Percentiles rank a stretch among this genome's conserved stretches.
These are phyloP conservation scores for Hexamita inflata DNA, from an alignment of 208 protist genomes.

Conservation along the genomic window DNA sequence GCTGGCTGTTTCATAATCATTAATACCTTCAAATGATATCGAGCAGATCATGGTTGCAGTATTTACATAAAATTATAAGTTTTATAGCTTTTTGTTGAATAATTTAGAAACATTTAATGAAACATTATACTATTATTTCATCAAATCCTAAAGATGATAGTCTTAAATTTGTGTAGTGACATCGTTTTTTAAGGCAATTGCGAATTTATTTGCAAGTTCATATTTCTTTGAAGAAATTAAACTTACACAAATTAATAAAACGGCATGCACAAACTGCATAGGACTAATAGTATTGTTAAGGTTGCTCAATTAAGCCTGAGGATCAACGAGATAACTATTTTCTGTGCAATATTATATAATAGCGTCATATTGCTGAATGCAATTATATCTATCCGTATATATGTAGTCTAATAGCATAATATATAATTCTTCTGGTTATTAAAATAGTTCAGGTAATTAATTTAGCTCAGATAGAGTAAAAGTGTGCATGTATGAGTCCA, in stretches of 20 bases:
- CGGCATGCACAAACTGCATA: neutral
- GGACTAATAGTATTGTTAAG: neutral
- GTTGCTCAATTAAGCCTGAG: neutral
- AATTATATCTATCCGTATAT: neutral
- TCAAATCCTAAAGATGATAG: neutral
- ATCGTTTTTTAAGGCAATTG: neutral
- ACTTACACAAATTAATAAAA: neutral
- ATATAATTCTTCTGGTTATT: neutral
- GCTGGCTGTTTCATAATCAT: neutral
- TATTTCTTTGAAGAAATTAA: neutral
- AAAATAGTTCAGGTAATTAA: neutral
- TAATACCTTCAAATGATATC: neutral
- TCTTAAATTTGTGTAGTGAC: neutral
- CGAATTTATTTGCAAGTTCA: neutral
- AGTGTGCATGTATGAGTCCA: neutral
- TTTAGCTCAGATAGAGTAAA: neutral
- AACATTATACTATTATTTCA: neutral
- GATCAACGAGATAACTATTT: neutral
- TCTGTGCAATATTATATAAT: neutral
- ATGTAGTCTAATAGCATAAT: neutral
- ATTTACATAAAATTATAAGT: neutral
- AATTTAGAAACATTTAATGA: neutral
- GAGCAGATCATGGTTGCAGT: neutral
- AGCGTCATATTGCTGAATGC: neutral
- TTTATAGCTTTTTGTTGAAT: neutral